Evolutionary conservation across 208 protist species (phyloP), one percentile per base, ranked within the genome.

Genomic region (Leishmania braziliensis): DNA sequence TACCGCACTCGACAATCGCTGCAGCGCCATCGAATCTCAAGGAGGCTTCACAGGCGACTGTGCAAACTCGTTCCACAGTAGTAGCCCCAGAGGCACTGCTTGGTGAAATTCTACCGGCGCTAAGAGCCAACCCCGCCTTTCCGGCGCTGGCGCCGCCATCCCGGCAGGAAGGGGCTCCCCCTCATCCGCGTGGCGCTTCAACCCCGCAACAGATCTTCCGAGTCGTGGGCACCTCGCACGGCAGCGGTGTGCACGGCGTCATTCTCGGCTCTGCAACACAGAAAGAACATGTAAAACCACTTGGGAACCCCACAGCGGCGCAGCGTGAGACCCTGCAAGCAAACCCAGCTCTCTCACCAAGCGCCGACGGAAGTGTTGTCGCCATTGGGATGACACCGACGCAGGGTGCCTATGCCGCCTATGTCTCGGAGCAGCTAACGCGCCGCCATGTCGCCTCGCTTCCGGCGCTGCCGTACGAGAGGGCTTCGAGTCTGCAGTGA

Each of bases 391-490:
- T 94, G 84, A 94, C 92, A 18, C 75, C 81, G 3, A 90, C 93
- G 71, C 90, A 94, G 69, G 86, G 82, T 14, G 84, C 88, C 39
- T 94, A 95, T 81, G 87, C 88, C 5, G 84, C 81, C 23, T 88
- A 84, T 66, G 93, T 95, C n/a, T 85, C 89, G 33, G 72, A 83
- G 36, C 87, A 93, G 62, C 53, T 89, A 23, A 91, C 84, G 51
- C 89, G 87, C 26, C 83, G 86, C 26, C 81, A 85, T 33, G 81
- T 95, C 4, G 86, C 89, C 36, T 72, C 75, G 1, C 84, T 95
- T 23, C 90, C 90, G 10, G 77, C 89, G 26, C 80, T 95, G 16
- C 90, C 89, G 2, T 95, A 95, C 77, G 89, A 93, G 51, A 84
- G 80, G 4, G 43, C 70, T 50, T 54, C 75, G 2, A 82, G 36